Percentiles rank a stretch among this genome's conserved stretches.
These are phyloP conservation scores for Neckera pumila DNA, from an alignment of 225 moss, liverwort and hornwort genomes.

Conservation along the genomic window DNA sequence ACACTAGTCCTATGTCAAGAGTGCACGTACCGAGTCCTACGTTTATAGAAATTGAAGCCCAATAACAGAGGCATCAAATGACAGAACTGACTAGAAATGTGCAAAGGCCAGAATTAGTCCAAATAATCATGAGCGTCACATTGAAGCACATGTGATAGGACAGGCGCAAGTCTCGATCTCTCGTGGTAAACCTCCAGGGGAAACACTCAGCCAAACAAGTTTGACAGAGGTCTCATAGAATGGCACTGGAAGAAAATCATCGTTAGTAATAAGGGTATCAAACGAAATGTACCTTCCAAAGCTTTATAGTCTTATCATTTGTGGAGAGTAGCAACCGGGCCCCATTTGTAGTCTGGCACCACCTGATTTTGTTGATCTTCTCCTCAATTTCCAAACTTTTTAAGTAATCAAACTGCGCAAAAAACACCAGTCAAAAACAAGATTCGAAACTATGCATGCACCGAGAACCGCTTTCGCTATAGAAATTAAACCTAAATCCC, in stretches of 20 bases:
- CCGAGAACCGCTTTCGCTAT: neutral
- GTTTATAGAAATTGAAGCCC: neutral
- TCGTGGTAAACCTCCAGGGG: neutral
- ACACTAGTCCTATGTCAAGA: neutral
- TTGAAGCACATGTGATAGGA: neutral
- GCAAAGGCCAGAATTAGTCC: neutral
- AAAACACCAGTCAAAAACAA: neutral
- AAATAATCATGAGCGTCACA: neutral
- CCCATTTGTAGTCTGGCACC: conserved; percentile 93
- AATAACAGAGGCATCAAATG: neutral
- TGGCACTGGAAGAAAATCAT: neutral
- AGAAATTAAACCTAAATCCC: neutral
- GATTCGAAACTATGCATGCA: neutral
- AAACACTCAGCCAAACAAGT: neutral
- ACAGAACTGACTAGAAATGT: neutral
- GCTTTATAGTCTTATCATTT: conserved; percentile 96
- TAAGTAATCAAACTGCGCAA: conserved; percentile 85
- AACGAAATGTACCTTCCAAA: conserved; percentile 68
- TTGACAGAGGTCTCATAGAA: neutral
- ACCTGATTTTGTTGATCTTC: conserved; percentile 99
- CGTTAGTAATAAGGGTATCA: neutral
- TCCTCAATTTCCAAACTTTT: conserved; percentile 99
- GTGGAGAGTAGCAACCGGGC: conserved; percentile 88
- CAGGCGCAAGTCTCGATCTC: neutral
- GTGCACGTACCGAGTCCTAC: neutral